Conservation (phyloP, 495 filamentous ascomycete genomes). For the Chaetomium cochliodes region DNA sequence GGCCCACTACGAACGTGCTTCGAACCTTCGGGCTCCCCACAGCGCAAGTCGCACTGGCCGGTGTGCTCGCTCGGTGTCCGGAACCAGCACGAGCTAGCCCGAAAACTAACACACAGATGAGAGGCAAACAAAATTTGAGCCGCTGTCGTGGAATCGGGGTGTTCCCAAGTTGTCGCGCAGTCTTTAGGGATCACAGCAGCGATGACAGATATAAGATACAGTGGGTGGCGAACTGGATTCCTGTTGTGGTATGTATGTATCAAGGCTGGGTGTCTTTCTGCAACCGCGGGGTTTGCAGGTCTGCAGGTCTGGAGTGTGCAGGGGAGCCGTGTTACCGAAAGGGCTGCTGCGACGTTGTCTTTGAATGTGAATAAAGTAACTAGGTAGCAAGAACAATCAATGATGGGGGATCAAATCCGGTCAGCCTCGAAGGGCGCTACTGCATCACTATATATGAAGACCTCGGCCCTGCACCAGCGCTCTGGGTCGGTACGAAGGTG, state of each 20-base stretch:
- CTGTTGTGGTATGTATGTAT: background rate
- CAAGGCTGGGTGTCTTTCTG: background rate
- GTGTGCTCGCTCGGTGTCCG: constrained; percentile 13
- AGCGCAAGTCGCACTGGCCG: constrained; percentile 2
- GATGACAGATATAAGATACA: background rate
- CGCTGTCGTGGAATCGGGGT: background rate
- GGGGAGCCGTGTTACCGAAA: background rate
- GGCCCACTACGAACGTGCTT: background rate
- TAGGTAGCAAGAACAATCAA: background rate
- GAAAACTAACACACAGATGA: background rate
- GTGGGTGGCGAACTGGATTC: background rate
- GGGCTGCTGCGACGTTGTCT: background rate
- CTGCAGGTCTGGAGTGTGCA: background rate
- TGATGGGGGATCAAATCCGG: background rate
- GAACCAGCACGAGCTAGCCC: background rate
- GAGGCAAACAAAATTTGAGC: background rate
- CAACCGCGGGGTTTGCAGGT: background rate
- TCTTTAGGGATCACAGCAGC: background rate
- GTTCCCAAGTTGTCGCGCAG: background rate
- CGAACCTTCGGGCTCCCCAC: constrained; percentile 13
- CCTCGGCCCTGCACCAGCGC: background rate
- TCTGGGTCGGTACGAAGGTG: background rate
- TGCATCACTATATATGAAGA: background rate
- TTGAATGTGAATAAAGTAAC: background rate
- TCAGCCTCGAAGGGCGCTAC: background rate